Percentiles rank a stretch among this genome's conserved stretches.
Conservation (phyloP, 2,329 filamentous ascomycete genomes). For the Neopestalotiopsis sp. region DNA sequence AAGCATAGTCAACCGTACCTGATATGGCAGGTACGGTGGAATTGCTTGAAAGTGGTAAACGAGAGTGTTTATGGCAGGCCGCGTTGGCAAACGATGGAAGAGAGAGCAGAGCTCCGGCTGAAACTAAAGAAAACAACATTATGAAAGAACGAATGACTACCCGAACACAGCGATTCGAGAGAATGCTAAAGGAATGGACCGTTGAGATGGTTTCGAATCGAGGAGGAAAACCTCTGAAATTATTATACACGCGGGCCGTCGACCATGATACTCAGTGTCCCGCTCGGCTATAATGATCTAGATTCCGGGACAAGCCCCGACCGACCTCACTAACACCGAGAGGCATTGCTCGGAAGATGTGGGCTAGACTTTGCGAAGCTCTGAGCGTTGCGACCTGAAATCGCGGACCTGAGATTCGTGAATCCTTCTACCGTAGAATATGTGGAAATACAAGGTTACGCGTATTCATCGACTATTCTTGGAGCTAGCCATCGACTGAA, state of each 20-base stretch:
- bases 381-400: too few species aligned
- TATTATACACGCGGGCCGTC: background rate
- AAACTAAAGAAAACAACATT: background rate
- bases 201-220: background rate
- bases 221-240: background rate
- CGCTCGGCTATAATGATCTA: too few species aligned
- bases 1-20: background rate
- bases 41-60: background rate
- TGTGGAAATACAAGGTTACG: too few species aligned
- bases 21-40: background rate
- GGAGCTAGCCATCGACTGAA: too few species aligned
- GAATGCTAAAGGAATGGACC: background rate
- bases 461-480: too few species aligned
- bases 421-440: too few species aligned
- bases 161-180: background rate
- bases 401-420: too few species aligned
- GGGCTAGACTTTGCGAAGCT: too few species aligned
- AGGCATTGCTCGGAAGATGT: too few species aligned
- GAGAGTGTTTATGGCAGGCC: background rate
- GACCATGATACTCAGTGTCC: too few species aligned
- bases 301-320: too few species aligned
- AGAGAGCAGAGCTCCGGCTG: background rate
- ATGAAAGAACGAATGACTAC: constrained; percentile 1
- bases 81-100: background rate
- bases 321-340: too few species aligned